Percentiles rank a stretch among this genome's conserved stretches.
These are phyloP conservation scores for Nicotiana paniculata DNA, from an alignment of 257 asterid species.

Conservation along the genomic window DNA sequence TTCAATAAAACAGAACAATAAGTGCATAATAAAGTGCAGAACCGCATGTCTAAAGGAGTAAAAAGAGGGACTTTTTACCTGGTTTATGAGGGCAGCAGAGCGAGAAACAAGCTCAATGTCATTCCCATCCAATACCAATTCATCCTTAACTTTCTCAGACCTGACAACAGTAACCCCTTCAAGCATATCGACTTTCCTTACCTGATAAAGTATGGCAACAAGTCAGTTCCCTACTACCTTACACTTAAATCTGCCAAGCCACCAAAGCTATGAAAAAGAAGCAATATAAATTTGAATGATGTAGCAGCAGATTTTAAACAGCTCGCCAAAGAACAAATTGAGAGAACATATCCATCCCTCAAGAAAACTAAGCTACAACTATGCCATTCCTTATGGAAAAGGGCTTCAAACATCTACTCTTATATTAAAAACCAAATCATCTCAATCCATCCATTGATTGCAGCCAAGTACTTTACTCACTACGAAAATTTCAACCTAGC, in stretches of 20 bases:
- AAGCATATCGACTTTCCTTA: conserved; percentile 8
- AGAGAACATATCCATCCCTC: not conserved
- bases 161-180: not conserved
- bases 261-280: not conserved
- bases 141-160: conserved; percentile 6
- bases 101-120: conserved; percentile 1
- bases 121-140: conserved; percentile 6
- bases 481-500: not conserved
- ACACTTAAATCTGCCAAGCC: not conserved
- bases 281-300: not conserved
- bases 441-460: not conserved
- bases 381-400: not conserved
- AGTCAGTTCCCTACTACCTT: not conserved
- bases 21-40: not conserved
- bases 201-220: not conserved
- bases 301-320: not conserved
- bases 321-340: not conserved
- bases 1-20: not conserved
- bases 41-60: not conserved
- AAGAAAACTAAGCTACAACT: not conserved
- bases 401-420: not conserved
- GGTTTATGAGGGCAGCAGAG: conserved; percentile 5
- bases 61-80: not conserved
- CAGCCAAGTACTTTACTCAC: not conserved
- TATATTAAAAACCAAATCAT: not conserved